Percentiles rank a stretch among this genome's conserved stretches.
phyloP scores from a whole-genome alignment of 768 basidiomycete species.

The Phylloporus sp. region DNA sequence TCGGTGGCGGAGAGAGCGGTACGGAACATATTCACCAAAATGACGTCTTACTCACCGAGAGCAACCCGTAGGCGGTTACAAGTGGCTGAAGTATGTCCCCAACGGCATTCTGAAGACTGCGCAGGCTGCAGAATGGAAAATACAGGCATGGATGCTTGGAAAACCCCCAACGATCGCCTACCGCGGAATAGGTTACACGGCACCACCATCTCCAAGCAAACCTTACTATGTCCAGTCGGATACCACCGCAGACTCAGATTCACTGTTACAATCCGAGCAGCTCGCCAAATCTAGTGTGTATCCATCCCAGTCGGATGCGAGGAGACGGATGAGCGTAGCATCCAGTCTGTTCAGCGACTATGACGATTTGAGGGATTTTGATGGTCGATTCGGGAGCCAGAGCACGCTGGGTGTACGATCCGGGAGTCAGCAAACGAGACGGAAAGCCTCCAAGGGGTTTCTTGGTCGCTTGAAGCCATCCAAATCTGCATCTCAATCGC shows the following conservation, averaged over 20 bases:
- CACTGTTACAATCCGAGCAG: conserved; percentile 20
- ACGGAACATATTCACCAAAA: conserved; percentile 29
- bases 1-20: conserved; percentile 87
- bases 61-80: conserved; percentile 63
- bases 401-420: conserved; percentile 60
- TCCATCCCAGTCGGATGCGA: conserved; percentile 33
- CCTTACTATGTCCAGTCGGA: conserved; percentile 21
- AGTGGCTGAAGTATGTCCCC: conserved; percentile 96
- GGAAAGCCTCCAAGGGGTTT: conserved; percentile 66
- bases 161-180: conserved; percentile 85
- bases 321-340: conserved; percentile 63
- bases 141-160: conserved; percentile 96
- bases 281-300: conserved; percentile 23
- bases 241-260: conserved; percentile 13
- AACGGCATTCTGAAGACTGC: conserved; percentile 90
- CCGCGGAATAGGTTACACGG: conserved; percentile 81
- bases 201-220: conserved; percentile 34
- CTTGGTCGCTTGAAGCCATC: conserved; percentile 52
- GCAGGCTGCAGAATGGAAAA: conserved; percentile 94
- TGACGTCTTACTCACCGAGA: conserved; percentile 10
- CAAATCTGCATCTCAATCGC: conserved; percentile 40
- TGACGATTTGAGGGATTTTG: conserved; percentile 82
- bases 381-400: conserved; percentile 77
- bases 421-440: conserved; percentile 35
- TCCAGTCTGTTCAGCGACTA: conserved; percentile 80